phyloP scores from a whole-genome alignment of 208 protist species.

The Trypanosoma lewisi region DNA sequence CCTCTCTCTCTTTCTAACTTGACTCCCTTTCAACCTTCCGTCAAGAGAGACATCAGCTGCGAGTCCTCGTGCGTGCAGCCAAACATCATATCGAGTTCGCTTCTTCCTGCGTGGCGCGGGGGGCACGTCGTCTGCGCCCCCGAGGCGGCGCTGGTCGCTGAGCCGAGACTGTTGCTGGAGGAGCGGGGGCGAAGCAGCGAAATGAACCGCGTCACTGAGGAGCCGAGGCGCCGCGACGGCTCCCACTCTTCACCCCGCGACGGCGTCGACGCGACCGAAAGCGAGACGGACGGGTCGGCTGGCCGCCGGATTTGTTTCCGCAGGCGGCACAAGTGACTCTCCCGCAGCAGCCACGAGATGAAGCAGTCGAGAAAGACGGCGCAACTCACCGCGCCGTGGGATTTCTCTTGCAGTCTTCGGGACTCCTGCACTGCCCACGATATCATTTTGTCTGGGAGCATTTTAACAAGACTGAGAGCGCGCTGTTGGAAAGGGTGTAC shows the following conservation, averaged over 20 bases:
- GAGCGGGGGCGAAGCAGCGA: neutral
- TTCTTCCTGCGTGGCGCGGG: neutral
- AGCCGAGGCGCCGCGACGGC: neutral
- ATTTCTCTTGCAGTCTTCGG: slow-evolving; percentile 31
- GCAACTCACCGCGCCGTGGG: slow-evolving; percentile 27
- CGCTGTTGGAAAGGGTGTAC: slow-evolving; percentile 49
- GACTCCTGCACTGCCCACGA: slow-evolving; percentile 42
- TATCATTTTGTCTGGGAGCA: slow-evolving; percentile 45
- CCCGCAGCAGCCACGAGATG: slow-evolving; percentile 38
- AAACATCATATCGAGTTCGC: neutral
- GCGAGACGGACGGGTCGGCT: neutral
- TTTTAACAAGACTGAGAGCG: slow-evolving; percentile 28
- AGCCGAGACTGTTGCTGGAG: neutral
- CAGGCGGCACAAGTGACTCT: slow-evolving; percentile 21
- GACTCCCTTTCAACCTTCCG: neutral
- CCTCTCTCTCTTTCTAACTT: neutral
- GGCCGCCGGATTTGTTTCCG: neutral
- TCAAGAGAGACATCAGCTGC: slow-evolving; percentile 10
- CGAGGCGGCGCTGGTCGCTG: neutral
- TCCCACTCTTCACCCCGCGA: neutral
- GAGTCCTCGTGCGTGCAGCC: neutral
- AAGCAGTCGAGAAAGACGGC: slow-evolving; percentile 47
- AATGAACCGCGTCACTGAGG: neutral
- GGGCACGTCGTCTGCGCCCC: neutral
- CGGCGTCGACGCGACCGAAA: neutral